These are phyloP conservation scores for Clausena lansium DNA, from an alignment of 345 rosid species.

Conservation along the genomic window DNA sequence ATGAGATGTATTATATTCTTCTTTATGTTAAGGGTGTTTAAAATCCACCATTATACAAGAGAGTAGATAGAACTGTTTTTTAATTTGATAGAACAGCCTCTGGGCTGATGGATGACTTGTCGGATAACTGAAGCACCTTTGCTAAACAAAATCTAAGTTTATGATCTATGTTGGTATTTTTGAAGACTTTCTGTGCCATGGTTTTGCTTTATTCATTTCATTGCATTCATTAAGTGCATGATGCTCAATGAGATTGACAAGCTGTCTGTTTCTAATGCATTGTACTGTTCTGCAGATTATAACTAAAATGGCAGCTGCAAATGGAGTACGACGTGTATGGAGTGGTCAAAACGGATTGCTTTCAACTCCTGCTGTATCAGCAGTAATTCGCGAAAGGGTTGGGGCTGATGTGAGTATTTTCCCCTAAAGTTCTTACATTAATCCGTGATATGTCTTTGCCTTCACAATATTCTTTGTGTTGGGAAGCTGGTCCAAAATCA, in stretches of 20 bases:
- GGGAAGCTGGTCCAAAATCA: constrained; percentile 2
- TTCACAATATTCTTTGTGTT: background rate
- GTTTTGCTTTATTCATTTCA: background rate
- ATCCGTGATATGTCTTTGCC: background rate
- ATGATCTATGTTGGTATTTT: background rate
- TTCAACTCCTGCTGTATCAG: constrained; percentile 99
- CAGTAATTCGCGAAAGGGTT: constrained; percentile 90
- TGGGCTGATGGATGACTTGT: background rate
- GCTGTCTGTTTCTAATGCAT: background rate
- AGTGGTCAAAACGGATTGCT: constrained; percentile 92
- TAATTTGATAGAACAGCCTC: background rate
- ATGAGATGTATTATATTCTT: background rate
- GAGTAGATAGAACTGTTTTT: background rate
- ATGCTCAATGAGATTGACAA: background rate
- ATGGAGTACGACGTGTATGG: constrained; percentile 94
- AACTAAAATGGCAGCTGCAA: constrained; percentile 91
- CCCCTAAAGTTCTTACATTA: background rate
- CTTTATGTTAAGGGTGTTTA: background rate
- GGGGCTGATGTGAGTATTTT: constrained; percentile 77
- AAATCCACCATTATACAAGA: background rate
- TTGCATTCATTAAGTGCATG: background rate
- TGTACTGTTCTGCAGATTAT: constrained; percentile 55
- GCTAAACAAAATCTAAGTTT: background rate
- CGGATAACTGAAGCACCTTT: background rate
- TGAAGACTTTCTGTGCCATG: background rate